phyloP scores from a whole-genome alignment of 2,329 filamentous ascomycete species.

The Hypoxylon rubiginosum region DNA sequence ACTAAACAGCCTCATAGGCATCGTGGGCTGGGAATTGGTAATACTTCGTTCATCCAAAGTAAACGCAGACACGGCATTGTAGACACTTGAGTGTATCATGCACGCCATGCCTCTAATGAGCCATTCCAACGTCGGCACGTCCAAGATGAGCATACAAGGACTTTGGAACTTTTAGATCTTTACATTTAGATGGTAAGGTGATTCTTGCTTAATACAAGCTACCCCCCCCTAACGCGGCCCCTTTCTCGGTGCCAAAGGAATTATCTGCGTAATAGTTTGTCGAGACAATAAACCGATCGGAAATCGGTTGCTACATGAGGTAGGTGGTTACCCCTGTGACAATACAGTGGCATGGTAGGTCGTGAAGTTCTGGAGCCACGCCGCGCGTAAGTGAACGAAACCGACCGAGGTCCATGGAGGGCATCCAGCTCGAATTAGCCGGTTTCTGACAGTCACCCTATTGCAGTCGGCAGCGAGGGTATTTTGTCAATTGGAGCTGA shows the following conservation, averaged over 20 bases:
- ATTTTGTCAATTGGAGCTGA: conserved; percentile 1
- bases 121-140: not conserved
- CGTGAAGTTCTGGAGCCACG: conserved; percentile 7
- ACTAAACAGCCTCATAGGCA: not conserved
- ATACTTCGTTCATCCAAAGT: not conserved
- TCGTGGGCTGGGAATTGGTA: not conserved
- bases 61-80: not conserved
- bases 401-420: conserved; percentile 2
- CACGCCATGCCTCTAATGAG: not conserved
- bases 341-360: not conserved
- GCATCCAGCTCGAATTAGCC: conserved; percentile 7
- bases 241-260: conserved; percentile 22
- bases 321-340: conserved; percentile 5
- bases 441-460: not conserved
- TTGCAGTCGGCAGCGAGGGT: not conserved
- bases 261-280: conserved; percentile 1
- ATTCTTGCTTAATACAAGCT: conserved; percentile 20
- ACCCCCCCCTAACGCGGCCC: conserved; percentile 17
- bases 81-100: not conserved
- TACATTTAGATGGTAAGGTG: not conserved
- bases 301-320: not conserved
- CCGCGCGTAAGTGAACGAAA: not conserved
- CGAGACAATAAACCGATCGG: not conserved
- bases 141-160: not conserved
- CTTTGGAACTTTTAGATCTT: not conserved